phyloP scores from a whole-genome alignment of 768 basidiomycete genomes.

The Clathrus columnatus region DNA sequence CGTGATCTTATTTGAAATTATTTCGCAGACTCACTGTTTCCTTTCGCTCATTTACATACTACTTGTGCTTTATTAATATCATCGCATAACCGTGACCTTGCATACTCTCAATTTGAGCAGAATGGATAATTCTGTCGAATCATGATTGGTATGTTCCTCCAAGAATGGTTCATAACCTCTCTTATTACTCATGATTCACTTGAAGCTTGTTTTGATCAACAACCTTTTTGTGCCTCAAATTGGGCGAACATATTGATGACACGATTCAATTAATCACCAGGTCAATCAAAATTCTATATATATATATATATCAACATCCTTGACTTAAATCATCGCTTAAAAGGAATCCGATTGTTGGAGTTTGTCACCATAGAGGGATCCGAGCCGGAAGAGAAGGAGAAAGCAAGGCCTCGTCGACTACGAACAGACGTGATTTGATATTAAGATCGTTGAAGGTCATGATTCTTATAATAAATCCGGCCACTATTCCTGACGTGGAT shows the following conservation, averaged over 20 bases:
- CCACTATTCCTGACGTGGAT: too few relatives aligned
- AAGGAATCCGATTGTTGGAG: slow-evolving; percentile 62
- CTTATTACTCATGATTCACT: neutral
- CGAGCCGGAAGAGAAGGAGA: slow-evolving; percentile 36
- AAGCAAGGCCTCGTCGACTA: slow-evolving; percentile 19
- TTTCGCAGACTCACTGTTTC: too few relatives aligned
- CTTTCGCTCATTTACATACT: too few relatives aligned
- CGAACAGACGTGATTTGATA: neutral
- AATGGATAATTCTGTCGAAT: too few relatives aligned
- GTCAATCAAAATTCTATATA: neutral
- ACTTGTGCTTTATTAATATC: too few relatives aligned
- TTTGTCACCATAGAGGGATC: slow-evolving; percentile 37
- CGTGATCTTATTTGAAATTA: too few relatives aligned
- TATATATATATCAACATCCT: slow-evolving; percentile 1
- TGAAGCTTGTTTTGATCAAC: slow-evolving; percentile 5
- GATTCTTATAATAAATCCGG: slow-evolving; percentile 17
- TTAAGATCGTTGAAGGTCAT: slow-evolving; percentile 19
- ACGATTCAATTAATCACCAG: neutral
- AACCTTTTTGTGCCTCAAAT: neutral
- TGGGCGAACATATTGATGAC: slow-evolving; percentile 3
- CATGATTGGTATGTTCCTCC: too few relatives aligned
- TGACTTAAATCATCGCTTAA: neutral
- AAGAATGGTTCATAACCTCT: slow-evolving; percentile 7
- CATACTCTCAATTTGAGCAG: too few relatives aligned
- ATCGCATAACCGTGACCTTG: too few relatives aligned